Evolutionary conservation across 2,329 filamentous ascomycete genomes (phyloP), one percentile per base, ranked within the genome.

Genomic region (Aspergillus ibericus): DNA sequence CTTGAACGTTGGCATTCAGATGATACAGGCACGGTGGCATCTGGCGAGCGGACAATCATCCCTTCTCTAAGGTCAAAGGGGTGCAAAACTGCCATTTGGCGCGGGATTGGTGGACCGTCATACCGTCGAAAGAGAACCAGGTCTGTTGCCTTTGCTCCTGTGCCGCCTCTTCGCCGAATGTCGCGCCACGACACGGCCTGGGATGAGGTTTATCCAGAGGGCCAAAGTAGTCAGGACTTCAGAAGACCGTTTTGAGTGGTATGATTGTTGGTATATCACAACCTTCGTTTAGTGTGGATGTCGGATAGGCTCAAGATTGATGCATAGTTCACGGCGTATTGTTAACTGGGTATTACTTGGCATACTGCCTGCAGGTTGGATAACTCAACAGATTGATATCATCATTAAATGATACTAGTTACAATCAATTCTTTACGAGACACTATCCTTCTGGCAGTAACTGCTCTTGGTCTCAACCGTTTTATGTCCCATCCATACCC

Each of bases 1-100:
- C 48, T 72, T 16, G 59, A 54, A 16, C 18, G 62, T 5, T 72
- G 70, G 69, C 69, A 63, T 32, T 42, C 42, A 10, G 67, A 71
- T 56, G 62, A 64, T 9, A 53, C 59, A 22, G 47, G 44, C 7
- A 35, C 40, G 36, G 50, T 47, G 57, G 12, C 29, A 10, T 53
- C 52, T 29, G 15, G 22, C 15, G 25, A 29, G 27, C 22, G 22
- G 7, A 29, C 44, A 13, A 29, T 32, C n/a, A 29, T 12, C 4
- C 25, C 25, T 8, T 48, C 44, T 5, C 25, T 10, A 20, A 34
- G 16, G 10, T 34, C 51, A 6, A 25, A 16, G 10, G 10, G 12
- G 16, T 25, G 15, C 18, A 13, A 25, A 16, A 16, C 44, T 5
- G 8, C 16, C 8, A 29, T 29, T 10, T 16, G 44, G n/a, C 44